Percentiles rank a stretch among this genome's conserved stretches.
Evolutionary conservation across 768 basidiomycete genomes (phyloP).

Genomic region (Udeniomyces megalosporus): DNA sequence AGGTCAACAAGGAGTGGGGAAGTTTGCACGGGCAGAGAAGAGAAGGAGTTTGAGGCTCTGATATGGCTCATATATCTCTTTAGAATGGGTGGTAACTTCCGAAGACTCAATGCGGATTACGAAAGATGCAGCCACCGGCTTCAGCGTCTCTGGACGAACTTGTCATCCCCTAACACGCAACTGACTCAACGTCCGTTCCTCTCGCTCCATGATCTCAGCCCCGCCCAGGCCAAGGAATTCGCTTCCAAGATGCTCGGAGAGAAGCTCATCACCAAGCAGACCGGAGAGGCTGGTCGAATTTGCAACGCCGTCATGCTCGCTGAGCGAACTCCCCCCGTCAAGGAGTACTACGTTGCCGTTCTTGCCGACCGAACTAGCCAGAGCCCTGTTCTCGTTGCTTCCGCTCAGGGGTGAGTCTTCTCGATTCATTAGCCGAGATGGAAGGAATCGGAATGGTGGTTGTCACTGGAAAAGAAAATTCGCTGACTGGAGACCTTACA

Average conservation of each 20-base stretch:
- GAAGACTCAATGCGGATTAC: no score
- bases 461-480: no score
- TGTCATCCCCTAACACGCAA: background rate
- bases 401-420: slow-evolving; percentile 48
- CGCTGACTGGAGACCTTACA: background rate
- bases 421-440: background rate
- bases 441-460: no score
- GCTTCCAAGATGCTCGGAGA: slow-evolving; percentile 87
- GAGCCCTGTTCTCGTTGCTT: slow-evolving; percentile 82
- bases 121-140: no score
- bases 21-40: no score
- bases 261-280: slow-evolving; percentile 96
- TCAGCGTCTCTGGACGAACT: background rate
- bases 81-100: background rate
- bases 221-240: slow-evolving; percentile 70
- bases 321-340: slow-evolving; percentile 76
- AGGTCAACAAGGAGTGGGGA: no score
- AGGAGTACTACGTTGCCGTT: slow-evolving; percentile 96
- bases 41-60: no score
- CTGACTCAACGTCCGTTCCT: slow-evolving; percentile 9
- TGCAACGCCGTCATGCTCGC: slow-evolving; percentile 99
- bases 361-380: slow-evolving; percentile 83
- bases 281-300: slow-evolving; percentile 73
- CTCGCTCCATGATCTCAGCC: slow-evolving; percentile 34
- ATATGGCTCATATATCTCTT: background rate